Base-by-base conservation (phyloP, 495 filamentous ascomycete genomes). In the Penicillium herquei region DNA sequence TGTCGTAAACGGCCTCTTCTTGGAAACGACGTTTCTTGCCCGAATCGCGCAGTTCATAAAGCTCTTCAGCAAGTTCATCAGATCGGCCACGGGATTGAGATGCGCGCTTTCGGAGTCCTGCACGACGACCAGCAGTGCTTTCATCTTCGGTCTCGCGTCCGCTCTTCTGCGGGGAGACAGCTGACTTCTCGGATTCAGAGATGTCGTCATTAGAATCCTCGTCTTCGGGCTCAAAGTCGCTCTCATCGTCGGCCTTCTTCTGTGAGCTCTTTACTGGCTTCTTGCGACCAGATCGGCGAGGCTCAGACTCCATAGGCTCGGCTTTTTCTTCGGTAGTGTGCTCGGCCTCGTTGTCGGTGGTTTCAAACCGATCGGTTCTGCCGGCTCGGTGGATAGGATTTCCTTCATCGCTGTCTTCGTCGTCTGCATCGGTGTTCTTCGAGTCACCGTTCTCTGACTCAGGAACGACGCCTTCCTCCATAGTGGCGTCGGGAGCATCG, bases 201-300 rank as follows among this genome's bases (percentile, higher is more conserved):
- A 76, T 78, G 43, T 87, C 86, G 39, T 86, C 91, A 49, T 87
- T 76, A 1, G 71, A 73, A 21, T 74, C 74, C 33, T 86, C 86
- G 47, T 85, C 84, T 7, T 81, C 81, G 7, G 91, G 91, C 62
- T 96, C 90, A 63, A 96, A 96, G 58, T 96, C 92, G 66, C 90
- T 94, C 61, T 87, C 90, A 13, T 88, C 87, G 54, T 92, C 85
- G 6, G 69, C 56, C 26, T 78, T 81, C 48, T 81, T 81, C 64
- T 87, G 78, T 26, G 76, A 79, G 51, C 65, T 71, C 49, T 70
- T 73, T 30, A 59, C 45, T 21, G 73, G 73, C 54, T 75, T 78
- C 59, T 80, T 78, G 52, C 78, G 78, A 53, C 77, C 67, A 52
- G 71, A 69, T 40, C 73, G 69, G 39, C 82, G 78, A 18, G 71